Evolutionary conservation across 805 yeast species (phyloP).

Genomic region (Ogataea trehaloabstinens): DNA sequence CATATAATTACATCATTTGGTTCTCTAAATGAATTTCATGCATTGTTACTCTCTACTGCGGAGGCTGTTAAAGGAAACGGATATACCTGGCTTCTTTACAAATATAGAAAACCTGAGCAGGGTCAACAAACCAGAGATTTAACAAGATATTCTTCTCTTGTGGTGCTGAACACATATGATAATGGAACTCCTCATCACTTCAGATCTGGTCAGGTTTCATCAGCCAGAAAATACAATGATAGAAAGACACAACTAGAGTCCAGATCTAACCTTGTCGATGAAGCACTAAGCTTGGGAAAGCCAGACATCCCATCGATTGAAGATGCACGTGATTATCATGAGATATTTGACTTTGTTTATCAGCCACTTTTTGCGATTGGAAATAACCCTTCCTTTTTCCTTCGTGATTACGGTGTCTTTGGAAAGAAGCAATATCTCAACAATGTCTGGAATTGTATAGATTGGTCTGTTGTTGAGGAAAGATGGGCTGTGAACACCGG

Average conservation of each 20-base stretch:
- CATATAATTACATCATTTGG: constrained; percentile 70
- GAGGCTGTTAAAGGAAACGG: constrained; percentile 83
- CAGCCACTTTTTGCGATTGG: constrained; percentile 70
- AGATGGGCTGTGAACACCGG: constrained; percentile 32
- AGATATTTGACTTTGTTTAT: constrained; percentile 37
- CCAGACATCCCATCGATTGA: constrained; percentile 32
- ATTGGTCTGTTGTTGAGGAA: constrained; percentile 74
- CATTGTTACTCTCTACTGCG: constrained; percentile 67
- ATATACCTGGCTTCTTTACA: constrained; percentile 82
- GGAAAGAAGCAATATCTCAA: constrained; percentile 72
- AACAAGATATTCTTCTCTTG: constrained; percentile 44
- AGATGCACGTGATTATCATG: constrained; percentile 41
- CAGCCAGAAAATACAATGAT: constrained; percentile 32
- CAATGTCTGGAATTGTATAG: constrained; percentile 72
- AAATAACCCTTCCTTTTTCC: constrained; percentile 67
- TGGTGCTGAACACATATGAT: constrained; percentile 80
- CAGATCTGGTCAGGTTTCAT: constrained; percentile 49
- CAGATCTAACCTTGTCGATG: constrained; percentile 9
- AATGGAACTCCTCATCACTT: constrained; percentile 79
- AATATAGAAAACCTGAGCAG: constrained; percentile 32
- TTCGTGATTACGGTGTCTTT: constrained; percentile 74
- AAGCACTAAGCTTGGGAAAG: constrained; percentile 12
- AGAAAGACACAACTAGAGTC: constrained; percentile 21
- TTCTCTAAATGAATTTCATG: constrained; percentile 69
- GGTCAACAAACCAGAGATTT: constrained; percentile 22